Conservation (phyloP, 1,139 yeast genomes). For the Saccharomyces hybrid region DNA sequence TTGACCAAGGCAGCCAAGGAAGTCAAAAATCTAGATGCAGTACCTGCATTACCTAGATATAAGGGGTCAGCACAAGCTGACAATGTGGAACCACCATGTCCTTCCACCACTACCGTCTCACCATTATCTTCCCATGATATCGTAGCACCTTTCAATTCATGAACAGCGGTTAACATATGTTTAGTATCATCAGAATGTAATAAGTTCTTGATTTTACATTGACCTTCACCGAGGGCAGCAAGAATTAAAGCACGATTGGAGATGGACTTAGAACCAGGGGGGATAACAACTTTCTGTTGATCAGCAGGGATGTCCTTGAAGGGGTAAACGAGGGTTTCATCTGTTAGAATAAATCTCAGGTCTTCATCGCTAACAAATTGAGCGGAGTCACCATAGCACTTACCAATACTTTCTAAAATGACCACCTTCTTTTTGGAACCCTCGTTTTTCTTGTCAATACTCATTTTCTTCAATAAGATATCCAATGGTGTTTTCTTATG, state of each 20-base stretch:
- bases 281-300: constrained; percentile 45
- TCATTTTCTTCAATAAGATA: constrained; percentile 70
- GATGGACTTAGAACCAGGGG: constrained; percentile 97
- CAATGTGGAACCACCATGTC: constrained; percentile 72
- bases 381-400: constrained; percentile 83
- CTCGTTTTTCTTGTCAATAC: constrained; percentile 93
- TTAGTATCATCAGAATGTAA: constrained; percentile 94
- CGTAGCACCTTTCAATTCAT: constrained; percentile 71
- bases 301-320: constrained; percentile 40
- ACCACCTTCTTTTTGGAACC: constrained; percentile 88
- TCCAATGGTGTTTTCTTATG: constrained; percentile 68
- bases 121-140: constrained; percentile 80
- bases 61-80: constrained; percentile 55
- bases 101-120: constrained; percentile 75
- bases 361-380: constrained; percentile 76
- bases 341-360: constrained; percentile 76
- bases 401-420: constrained; percentile 74
- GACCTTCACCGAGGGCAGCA: constrained; percentile 87
- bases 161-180: constrained; percentile 86
- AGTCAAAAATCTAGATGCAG: constrained; percentile 92
- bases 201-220: constrained; percentile 73
- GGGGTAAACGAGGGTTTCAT: constrained; percentile 62
- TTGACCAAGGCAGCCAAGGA: constrained; percentile 80
- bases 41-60: constrained; percentile 95
- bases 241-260: constrained; percentile 89